These are phyloP conservation scores for Phlyctochytrium bullatum DNA, from an alignment of 192 early-diverging fungal genomes.

Conservation along the genomic window DNA sequence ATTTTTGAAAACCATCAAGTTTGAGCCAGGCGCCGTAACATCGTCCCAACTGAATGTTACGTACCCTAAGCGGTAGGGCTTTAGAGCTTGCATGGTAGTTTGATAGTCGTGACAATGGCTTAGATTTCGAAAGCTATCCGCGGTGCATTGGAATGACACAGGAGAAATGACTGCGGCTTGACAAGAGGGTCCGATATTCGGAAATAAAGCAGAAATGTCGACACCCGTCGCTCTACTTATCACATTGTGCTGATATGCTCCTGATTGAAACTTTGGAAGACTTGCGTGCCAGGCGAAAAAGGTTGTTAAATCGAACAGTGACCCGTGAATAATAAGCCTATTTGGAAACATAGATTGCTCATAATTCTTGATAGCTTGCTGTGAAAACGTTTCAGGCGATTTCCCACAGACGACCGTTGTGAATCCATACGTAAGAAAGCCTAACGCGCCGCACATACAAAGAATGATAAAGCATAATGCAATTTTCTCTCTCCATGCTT, in stretches of 20 bases:
- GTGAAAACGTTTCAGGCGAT: background rate
- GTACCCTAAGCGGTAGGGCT: slow-evolving; percentile 15
- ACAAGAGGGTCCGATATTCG: background rate
- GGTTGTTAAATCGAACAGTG: slow-evolving; percentile 30
- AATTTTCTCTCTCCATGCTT: slow-evolving; percentile 48
- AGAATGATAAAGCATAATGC: slow-evolving; percentile 85
- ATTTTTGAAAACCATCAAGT: slow-evolving; percentile 31
- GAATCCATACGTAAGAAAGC: slow-evolving; percentile 51
- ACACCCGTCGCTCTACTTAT: slow-evolving; percentile 17
- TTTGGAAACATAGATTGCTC: slow-evolving; percentile 7
- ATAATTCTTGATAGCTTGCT: background rate
- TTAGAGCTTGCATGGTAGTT: background rate
- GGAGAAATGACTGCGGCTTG: background rate
- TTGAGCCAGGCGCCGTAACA: slow-evolving; percentile 16
- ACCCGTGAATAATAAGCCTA: slow-evolving; percentile 29
- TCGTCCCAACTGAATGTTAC: slow-evolving; percentile 35
- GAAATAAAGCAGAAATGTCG: slow-evolving; percentile 36
- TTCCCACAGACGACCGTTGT: slow-evolving; percentile 18
- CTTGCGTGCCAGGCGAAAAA: slow-evolving; percentile 19
- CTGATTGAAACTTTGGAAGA: slow-evolving; percentile 15
- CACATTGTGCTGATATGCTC: background rate
- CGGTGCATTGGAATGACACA: slow-evolving; percentile 19
- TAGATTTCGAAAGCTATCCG: slow-evolving; percentile 3
- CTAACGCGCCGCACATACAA: slow-evolving; percentile 59
- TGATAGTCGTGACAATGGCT: slow-evolving; percentile 27